Percentiles rank a stretch among this genome's conserved stretches.
Conservation (phyloP, 1,139 yeast species). For the Dujonia santamariae region DNA sequence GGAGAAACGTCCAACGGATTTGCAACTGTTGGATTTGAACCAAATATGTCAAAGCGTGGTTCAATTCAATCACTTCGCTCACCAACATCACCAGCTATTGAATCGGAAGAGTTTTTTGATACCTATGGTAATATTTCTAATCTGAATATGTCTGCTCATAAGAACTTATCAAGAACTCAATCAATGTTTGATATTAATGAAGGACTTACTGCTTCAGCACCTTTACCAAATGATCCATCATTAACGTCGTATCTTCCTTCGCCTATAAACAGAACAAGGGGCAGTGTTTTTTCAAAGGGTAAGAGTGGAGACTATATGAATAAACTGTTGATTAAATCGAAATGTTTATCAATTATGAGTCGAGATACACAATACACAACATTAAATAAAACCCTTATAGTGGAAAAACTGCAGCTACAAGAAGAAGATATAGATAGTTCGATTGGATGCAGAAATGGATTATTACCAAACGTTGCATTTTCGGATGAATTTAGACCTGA, state of each 20-base stretch:
- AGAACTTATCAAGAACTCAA: constrained; percentile 33
- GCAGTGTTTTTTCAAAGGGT: not conserved
- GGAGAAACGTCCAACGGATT: not conserved
- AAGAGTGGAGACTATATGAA: constrained; percentile 12
- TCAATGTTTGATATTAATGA: constrained; percentile 32
- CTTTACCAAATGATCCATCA: not conserved
- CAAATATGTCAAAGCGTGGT: constrained; percentile 18
- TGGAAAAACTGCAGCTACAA: not conserved
- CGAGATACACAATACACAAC: constrained; percentile 3
- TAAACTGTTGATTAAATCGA: constrained; percentile 19
- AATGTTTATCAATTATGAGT: constrained; percentile 30
- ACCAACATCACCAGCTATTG: constrained; percentile 45
- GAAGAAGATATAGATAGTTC: no score
- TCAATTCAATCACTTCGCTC: constrained; percentile 36
- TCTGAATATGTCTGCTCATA: constrained; percentile 13
- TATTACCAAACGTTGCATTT: constrained; percentile 46
- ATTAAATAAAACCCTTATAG: not conserved
- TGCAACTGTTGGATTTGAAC: not conserved
- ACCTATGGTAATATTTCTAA: constrained; percentile 7
- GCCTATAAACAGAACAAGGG: not conserved
- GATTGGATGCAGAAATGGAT: constrained; percentile 8
- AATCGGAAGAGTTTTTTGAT: constrained; percentile 36
- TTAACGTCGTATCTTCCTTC: not conserved
- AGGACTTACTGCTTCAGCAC: not conserved
- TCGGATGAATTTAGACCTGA: constrained; percentile 53